Evolutionary conservation across 192 early-diverging fungal genomes (phyloP), one percentile per base, ranked within the genome.

Genomic region (Podila clonocystis): DNA sequence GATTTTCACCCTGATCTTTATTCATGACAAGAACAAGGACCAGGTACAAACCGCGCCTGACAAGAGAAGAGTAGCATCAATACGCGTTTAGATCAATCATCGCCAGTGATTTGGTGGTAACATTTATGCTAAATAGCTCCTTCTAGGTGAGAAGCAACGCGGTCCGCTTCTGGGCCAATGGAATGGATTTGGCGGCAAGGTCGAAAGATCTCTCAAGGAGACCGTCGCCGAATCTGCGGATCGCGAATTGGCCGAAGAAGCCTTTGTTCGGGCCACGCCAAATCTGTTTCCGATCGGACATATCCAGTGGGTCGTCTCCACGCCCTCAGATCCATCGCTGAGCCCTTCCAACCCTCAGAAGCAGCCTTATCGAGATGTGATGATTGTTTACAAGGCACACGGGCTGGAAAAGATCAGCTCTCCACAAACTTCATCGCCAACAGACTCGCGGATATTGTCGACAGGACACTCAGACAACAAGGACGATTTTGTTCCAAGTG

Each of bases 121-220:
- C 33, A 6, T 41, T 41, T 41, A 41, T 41, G 38, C 12, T 41
- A 33, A 15, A n/a, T 48, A 77, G 75, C 48, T 77, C 11, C 58
- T 77, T 9, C 45, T 77, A 1, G 75, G 75, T 8, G 58, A 66
- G n/a, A 77, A 77, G 36, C 58, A 61, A 28, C 68, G 75, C 19
- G 75, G 75, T 29, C 63, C 75, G 8, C 38, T 77, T 15, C 31
- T 70, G 19, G 75, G 75, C 2, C 75, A 77, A 71, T 77, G 75
- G 75, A 77, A 77, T n/a, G 75, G 75, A 52, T 77, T 77, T 70
- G 75, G 75, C 36, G 75, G 75, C 57, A 77, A 77, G 45, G 75
- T 77, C 33, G 75, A 77, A 20, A 41, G 50, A 17, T 59, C 59
- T 17, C 36, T 77, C 4, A 68, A 77, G 26, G 19, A 29, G 22